Evolutionary conservation across 768 basidiomycete species (phyloP), one percentile per base, ranked within the genome.

Genomic region (Tulasnella sp.): DNA sequence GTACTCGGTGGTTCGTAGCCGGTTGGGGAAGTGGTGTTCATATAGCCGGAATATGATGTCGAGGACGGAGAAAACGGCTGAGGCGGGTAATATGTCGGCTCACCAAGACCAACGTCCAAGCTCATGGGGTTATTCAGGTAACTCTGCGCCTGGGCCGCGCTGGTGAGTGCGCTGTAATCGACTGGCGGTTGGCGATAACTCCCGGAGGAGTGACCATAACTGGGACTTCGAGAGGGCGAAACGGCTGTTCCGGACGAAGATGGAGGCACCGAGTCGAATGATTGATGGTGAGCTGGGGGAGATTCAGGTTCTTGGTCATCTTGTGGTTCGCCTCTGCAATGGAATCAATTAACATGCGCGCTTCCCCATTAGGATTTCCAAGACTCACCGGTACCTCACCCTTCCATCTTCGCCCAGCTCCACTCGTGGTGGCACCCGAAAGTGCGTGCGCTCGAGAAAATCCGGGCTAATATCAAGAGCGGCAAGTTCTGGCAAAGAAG

Each of bases 361-460:
- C 6, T 15, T 28, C n/a, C 8, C 12, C 43, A 45, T 8, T 16
- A 24, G 12, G 7, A 29, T 10, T 24, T 9, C 40, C 13, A 16
- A 25, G 13, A 45, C 52, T 40, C 28, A 58, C 54, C 62, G 74
- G 64, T 92, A 95, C 29, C 83, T 73, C 25, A 79, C 79, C 13
- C 83, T 60, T 44, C 91, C 91, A 63, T 93, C 89, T 4, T 76
- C 71, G 39, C 84, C 90, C 22, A 85, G 69, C 59, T 92, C 88
- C 42, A 91, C 82, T 65, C 86, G 78, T 28, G 90, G 90, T 3
- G 89, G 87, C 60, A 85, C 81, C 31, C 92, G 78, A 58, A 96
- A 98, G 61, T 91, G 85, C 0, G 83, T 84, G 60, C 85, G 86
- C 61, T 89, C 81, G 47, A 98, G 76, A 58, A 91, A 91, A 58